phyloP scores from a whole-genome alignment of 306 rosid genomes.

The Clitoria ternatea region DNA sequence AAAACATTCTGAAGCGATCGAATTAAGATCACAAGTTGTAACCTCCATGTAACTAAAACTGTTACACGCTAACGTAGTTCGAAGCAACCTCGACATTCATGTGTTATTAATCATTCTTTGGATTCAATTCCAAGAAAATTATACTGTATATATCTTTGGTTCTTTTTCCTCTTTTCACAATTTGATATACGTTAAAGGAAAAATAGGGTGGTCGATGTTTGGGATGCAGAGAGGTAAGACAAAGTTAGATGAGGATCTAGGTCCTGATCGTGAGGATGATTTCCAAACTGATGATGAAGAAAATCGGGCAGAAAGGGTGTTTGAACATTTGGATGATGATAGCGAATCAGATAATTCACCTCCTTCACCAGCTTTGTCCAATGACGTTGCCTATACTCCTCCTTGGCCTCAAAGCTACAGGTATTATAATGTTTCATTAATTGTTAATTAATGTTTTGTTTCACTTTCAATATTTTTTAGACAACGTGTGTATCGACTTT shows the following conservation, averaged over 20 bases:
- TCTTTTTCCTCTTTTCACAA: not conserved
- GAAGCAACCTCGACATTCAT: conserved; percentile 9
- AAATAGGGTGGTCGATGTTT: not conserved
- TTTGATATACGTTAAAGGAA: not conserved
- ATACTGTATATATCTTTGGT: not conserved
- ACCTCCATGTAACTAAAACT: not conserved
- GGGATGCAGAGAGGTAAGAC: conserved; percentile 21
- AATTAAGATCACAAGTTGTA: not conserved
- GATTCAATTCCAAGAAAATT: not conserved
- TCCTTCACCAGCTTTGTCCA: conserved; percentile 21
- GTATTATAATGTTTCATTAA: conserved; percentile 21
- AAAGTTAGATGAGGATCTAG: conserved; percentile 55
- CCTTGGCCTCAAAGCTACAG: conserved; percentile 65
- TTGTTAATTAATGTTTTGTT: not conserved
- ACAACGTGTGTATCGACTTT: not conserved
- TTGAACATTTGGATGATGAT: conserved; percentile 31
- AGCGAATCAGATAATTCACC: conserved; percentile 38
- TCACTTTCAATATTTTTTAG: not conserved
- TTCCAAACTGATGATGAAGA: conserved; percentile 69
- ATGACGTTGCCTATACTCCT: not conserved
- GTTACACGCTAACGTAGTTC: not conserved
- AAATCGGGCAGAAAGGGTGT: conserved; percentile 38
- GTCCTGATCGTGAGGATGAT: conserved; percentile 45
- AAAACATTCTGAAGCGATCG: not conserved
- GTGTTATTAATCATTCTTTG: not conserved